Base-by-base conservation (phyloP, 148 eudicot genomes). In the Amaranthus palmeri region DNA sequence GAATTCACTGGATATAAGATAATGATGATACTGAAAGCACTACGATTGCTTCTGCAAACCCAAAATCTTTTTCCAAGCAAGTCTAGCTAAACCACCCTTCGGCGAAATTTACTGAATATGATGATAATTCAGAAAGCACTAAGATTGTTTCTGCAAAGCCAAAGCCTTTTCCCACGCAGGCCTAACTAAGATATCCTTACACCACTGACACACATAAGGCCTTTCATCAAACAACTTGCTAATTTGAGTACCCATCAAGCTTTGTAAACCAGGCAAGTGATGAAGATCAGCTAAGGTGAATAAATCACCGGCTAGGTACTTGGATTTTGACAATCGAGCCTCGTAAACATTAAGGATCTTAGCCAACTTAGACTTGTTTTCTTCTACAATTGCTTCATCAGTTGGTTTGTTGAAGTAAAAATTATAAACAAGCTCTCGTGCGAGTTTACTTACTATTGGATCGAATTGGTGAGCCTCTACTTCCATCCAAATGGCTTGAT, bases 401-500 rank as follows among this genome's bases (percentile, higher is more conserved):
- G 81, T 69, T 6, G 74, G 46, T 73, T 65, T 15, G 4, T 90
- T 90, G 2, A 86, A 58, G 7, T 80, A 54, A 6, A 65, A 41
- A 48, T 89, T 89, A 53, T 78, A 4, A 1, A 15, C 47, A 0
- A 84, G 76, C 84, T 92, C 95, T 78, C 76, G 82, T 5, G 45
- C 53, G 4, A 92, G 84, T 56, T 79, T 87, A 10, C 72, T 15
- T 2, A 80, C 81, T 2, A 72, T 74, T 0, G 86, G 84, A 15
- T 86, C 92, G 50, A 81, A 92, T 45, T 83, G 84, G 68, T 76
- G 97, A 15, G 86, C 81, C 67, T 92, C 97, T 0, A 86, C 97
- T 70, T 89, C 86, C 48, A 71, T 65, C 97, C 95, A 92, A 4
- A 85, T 76, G 0, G 79, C 70, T 10, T 64, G 13, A 7, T 67